Evolutionary conservation across 2,329 filamentous ascomycete species (phyloP).

Genomic region (Helminthosporium solani): DNA sequence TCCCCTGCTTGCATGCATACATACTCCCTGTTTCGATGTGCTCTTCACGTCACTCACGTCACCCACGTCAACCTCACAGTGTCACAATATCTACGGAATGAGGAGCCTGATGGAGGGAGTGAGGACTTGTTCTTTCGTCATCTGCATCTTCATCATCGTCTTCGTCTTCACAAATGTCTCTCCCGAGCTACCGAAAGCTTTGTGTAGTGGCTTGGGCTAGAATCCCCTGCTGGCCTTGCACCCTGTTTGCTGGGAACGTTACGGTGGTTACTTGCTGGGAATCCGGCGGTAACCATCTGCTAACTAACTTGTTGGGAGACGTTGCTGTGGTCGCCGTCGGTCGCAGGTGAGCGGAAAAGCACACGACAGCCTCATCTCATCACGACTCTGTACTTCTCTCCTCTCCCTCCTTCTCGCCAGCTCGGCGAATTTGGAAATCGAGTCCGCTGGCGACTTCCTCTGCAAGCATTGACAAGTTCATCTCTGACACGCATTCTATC

Average conservation of each 20-base stretch:
- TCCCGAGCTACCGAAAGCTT: too few relatives aligned
- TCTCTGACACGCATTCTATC: background rate
- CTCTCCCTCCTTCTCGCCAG: background rate
- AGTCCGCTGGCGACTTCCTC: background rate
- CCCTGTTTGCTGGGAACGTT: too few relatives aligned
- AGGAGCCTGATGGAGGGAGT: constrained; percentile 1
- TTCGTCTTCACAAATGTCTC: too few relatives aligned
- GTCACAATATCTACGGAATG: too few relatives aligned
- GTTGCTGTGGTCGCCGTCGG: background rate
- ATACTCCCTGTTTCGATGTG: background rate
- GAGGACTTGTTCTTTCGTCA: too few relatives aligned
- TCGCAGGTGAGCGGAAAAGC: background rate
- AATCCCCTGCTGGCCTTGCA: too few relatives aligned
- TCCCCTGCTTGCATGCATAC: too few relatives aligned
- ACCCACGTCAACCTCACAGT: too few relatives aligned
- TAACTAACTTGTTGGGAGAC: constrained; percentile 8
- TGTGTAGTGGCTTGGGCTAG: too few relatives aligned
- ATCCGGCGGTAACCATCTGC: too few relatives aligned
- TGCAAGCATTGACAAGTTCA: background rate
- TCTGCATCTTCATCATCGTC: background rate
- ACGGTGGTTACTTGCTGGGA: too few relatives aligned
- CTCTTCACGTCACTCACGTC: constrained; percentile 7
- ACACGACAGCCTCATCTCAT: background rate
- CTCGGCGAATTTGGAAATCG: background rate
- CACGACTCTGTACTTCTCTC: background rate